A percentile compares a stretch with the other conserved stretches of the same genome.
These are phyloP conservation scores for Phytopythium cucurbitacearum DNA, from an alignment of 352 stramenopile species.

Conservation along the genomic window DNA sequence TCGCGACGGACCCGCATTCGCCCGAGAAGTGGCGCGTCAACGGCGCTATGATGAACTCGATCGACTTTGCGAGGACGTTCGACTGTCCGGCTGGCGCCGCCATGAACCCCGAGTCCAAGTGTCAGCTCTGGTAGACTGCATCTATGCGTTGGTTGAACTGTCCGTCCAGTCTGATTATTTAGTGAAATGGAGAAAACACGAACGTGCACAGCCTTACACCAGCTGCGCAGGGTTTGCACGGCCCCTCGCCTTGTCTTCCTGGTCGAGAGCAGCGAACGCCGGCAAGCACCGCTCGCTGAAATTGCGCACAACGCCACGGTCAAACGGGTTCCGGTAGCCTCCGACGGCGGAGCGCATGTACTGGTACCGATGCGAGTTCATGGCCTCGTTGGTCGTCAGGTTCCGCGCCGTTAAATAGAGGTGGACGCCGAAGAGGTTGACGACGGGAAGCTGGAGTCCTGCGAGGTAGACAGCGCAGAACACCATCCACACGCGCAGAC, in stretches of 20 bases:
- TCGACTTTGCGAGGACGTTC: slow-evolving; percentile 61
- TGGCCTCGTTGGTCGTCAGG: slow-evolving; percentile 75
- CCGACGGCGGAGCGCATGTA: not conserved
- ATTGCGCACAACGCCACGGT: slow-evolving; percentile 23
- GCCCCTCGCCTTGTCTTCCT: not conserved
- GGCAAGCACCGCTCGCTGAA: slow-evolving; percentile 20
- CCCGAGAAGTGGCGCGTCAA: slow-evolving; percentile 76
- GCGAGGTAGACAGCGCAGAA: slow-evolving; percentile 33
- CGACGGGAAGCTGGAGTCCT: slow-evolving; percentile 42
- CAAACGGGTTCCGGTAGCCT: slow-evolving; percentile 13
- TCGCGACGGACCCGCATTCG: slow-evolving; percentile 60
- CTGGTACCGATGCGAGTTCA: slow-evolving; percentile 64
- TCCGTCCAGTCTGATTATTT: no score
- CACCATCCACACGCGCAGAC: slow-evolving; percentile 20
- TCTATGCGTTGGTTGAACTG: no score
- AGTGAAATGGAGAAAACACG: no score
- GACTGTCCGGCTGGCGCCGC: slow-evolving; percentile 38
- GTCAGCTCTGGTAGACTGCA: slow-evolving; percentile 60
- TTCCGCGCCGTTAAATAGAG: slow-evolving; percentile 70
- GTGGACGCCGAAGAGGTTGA: slow-evolving; percentile 61
- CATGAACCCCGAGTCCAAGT: slow-evolving; percentile 74
- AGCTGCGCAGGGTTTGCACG: no score
- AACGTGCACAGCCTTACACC: no score
- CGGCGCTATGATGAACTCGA: slow-evolving; percentile 71
- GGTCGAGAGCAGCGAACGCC: not conserved